A percentile compares a stretch with the other conserved stretches of the same genome.
Conservation (phyloP, 768 basidiomycete species). For the Holtermannia corniformis region DNA sequence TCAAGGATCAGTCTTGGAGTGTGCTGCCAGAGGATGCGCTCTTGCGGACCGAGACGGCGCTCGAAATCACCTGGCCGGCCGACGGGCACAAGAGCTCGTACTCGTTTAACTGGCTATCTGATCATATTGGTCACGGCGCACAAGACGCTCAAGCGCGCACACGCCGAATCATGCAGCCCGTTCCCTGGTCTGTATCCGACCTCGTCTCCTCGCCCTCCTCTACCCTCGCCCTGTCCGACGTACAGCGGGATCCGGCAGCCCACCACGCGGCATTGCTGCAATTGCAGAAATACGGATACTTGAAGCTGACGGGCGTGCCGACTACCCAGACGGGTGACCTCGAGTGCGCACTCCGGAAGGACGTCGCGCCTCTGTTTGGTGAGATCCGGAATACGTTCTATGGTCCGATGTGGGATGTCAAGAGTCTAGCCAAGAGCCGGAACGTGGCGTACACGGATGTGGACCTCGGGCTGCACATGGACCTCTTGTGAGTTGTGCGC, state of each 20-base stretch:
- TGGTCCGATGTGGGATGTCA: conserved; percentile 79
- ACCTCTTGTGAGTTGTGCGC: conserved; percentile 62
- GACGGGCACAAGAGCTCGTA: conserved; percentile 10
- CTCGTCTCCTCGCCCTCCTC: conserved; percentile 48
- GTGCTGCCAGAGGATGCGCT: conserved; percentile 44
- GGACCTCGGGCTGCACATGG: conserved; percentile 81
- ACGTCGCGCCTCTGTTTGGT: conserved; percentile 59
- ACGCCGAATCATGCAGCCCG: conserved; percentile 50
- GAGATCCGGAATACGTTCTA: conserved; percentile 81
- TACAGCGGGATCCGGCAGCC: conserved; percentile 41
- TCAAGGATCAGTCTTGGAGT: conserved; percentile 46
- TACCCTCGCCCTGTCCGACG: conserved; percentile 46
- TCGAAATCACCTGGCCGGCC: conserved; percentile 51
- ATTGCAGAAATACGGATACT: conserved; percentile 59
- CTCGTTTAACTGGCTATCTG: conserved; percentile 7
- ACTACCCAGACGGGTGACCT: conserved; percentile 52
- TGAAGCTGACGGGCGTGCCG: conserved; percentile 66
- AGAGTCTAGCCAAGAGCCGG: conserved; percentile 54
- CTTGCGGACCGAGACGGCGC: conserved; percentile 42
- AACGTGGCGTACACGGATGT: conserved; percentile 96
- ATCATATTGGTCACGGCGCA: conserved; percentile 2
- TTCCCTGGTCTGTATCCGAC: conserved; percentile 47
- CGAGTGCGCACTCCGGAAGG: conserved; percentile 55
- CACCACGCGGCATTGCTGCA: conserved; percentile 59
- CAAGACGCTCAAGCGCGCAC: conserved; percentile 39